Evolutionary conservation across 2,329 filamentous ascomycete species (phyloP).

Genomic region (Lachnum nothofagi): DNA sequence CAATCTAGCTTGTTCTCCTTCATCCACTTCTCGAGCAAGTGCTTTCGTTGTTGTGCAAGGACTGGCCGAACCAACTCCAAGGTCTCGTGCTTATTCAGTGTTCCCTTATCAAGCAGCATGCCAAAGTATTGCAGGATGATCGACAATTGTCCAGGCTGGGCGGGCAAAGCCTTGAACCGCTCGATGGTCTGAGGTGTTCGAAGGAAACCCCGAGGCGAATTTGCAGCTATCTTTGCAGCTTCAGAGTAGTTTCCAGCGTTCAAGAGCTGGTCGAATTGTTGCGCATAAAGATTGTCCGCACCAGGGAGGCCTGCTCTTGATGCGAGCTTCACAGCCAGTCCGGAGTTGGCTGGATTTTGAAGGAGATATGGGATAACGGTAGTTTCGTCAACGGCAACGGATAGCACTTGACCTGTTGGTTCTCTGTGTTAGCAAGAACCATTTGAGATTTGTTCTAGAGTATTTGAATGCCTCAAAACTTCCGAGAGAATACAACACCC

Average conservation of each 20-base stretch:
- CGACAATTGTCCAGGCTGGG: constrained; percentile 80
- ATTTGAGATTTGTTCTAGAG: neutral
- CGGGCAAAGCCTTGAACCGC: constrained; percentile 82
- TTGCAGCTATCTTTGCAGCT: constrained; percentile 92
- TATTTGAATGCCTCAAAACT: too few species aligned
- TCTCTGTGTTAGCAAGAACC: neutral
- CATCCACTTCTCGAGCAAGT: constrained; percentile 96
- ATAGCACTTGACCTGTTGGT: constrained; percentile 84
- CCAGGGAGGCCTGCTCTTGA: constrained; percentile 90
- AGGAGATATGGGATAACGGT: constrained; percentile 91
- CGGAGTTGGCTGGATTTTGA: constrained; percentile 89
- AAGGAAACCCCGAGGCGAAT: constrained; percentile 91
- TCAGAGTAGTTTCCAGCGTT: constrained; percentile 74
- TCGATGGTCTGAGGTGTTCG: constrained; percentile 94
- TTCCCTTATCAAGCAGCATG: constrained; percentile 91
- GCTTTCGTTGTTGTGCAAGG: constrained; percentile 87
- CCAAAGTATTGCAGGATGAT: constrained; percentile 97
- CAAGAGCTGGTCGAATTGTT: constrained; percentile 88
- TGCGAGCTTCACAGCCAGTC: constrained; percentile 92
- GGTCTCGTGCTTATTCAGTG: constrained; percentile 87
- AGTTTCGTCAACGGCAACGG: constrained; percentile 86
- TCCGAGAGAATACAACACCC: too few species aligned
- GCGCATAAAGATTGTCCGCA: constrained; percentile 86
- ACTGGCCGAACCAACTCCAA: constrained; percentile 91
- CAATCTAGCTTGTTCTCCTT: constrained; percentile 92